Evolutionary conservation across 495 filamentous ascomycete genomes (phyloP), one percentile per base, ranked within the genome.

Genomic region (Bathelium albidoporum): DNA sequence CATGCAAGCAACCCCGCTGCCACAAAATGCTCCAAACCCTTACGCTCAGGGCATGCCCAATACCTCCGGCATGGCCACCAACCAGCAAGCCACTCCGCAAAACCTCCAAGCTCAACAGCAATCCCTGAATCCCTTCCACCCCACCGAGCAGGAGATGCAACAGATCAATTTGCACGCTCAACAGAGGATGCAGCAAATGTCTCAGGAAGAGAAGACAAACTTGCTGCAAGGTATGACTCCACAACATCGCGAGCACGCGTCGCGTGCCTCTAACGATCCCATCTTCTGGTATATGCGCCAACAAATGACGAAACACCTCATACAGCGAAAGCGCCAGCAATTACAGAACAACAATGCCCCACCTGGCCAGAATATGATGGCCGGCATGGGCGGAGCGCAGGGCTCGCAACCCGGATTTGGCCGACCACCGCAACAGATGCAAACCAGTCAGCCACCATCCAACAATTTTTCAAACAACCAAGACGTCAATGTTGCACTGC

Each of bases 1-100:
- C 32, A 78, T 85, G 75, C 82, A 83, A 67, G 61, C 79, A 0
- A 82, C 82, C 9, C 79, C 78, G 2, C 74, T 83, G 41, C 73
- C 78, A 36, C 78, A 76, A 60, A 76, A 77, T 53, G 74, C 73
- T 29, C 75, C 78, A 72, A 31, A 59, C 36, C 55, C 59, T 24
- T 66, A 66, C 1, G 65, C 65, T 68, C 36, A 79, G 77, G 77
- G 74, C 22, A 79, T 79, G 72, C 79, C n/a, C n/a, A n/a, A 77
- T 59, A 73, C 75, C 24, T 5, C 2, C 24, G 24, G 5, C 49
- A 55, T 55, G 49, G 9, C 49, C 4, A 70, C 73, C 28, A 77
- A 65, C 61, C 79, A 73, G 64, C 79, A 76, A 62, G 69, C 70
- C 34, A 70, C 73, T 12, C 71, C 75, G 58, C 75, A 77, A 58